Percentiles rank a stretch among this genome's conserved stretches.
Evolutionary conservation across 2,329 filamentous ascomycete genomes (phyloP).

Genomic region (Talaromyces sp.): DNA sequence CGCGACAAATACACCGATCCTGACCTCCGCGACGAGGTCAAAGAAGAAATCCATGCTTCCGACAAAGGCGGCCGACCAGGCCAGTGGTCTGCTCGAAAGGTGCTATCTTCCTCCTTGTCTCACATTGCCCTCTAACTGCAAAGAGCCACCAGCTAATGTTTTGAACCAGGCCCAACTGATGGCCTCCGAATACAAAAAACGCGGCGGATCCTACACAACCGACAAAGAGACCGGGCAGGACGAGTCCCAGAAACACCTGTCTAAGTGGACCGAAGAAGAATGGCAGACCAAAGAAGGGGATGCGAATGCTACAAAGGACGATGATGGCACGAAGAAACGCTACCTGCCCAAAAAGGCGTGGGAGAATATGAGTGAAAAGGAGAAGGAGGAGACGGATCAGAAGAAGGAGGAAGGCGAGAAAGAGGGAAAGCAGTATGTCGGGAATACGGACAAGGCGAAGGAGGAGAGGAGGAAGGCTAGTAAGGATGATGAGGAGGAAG

Average conservation of each 20-base stretch:
- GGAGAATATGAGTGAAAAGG: slow-evolving; percentile 47
- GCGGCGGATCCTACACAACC: slow-evolving; percentile 46
- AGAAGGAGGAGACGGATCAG: slow-evolving; percentile 34
- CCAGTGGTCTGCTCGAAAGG: slow-evolving; percentile 50
- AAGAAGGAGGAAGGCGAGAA: slow-evolving; percentile 39
- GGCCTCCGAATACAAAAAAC: slow-evolving; percentile 48
- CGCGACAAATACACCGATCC: slow-evolving; percentile 50
- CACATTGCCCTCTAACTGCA: too few relatives aligned
- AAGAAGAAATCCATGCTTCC: slow-evolving; percentile 44
- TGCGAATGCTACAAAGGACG: slow-evolving; percentile 40
- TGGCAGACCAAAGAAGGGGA: slow-evolving; percentile 51
- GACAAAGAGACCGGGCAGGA: slow-evolving; percentile 43
- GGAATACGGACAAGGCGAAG: slow-evolving; percentile 44
- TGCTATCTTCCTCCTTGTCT: slow-evolving; percentile 17
- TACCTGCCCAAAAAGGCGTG: slow-evolving; percentile 49
- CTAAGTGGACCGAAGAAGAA: slow-evolving; percentile 48
- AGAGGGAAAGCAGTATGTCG: slow-evolving; percentile 44
- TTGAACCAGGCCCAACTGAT: slow-evolving; percentile 43
- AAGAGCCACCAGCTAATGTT: not conserved
- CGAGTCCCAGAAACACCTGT: slow-evolving; percentile 43
- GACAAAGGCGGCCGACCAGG: slow-evolving; percentile 49
- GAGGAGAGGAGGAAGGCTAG: slow-evolving; percentile 37
- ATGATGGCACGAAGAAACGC: slow-evolving; percentile 43
- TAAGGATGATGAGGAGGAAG: slow-evolving; percentile 24
- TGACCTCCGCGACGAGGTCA: slow-evolving; percentile 45